Percentiles rank a stretch among this genome's conserved stretches.
phyloP scores from a whole-genome alignment of 2,329 filamentous ascomycete genomes.

The Parascedosporium putredinis region DNA sequence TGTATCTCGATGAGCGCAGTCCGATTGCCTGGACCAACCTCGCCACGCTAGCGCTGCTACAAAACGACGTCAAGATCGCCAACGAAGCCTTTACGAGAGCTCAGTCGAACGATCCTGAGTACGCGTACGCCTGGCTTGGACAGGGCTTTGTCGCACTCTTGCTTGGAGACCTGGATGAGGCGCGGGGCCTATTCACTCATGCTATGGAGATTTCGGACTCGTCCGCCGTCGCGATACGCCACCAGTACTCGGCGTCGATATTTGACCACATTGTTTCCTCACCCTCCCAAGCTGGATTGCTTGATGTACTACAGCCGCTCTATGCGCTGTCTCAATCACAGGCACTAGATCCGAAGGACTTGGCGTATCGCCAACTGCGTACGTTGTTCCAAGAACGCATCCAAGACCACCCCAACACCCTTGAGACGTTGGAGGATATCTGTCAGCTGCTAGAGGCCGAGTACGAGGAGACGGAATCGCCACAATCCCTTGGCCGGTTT shows the following conservation, averaged over 20 bases:
- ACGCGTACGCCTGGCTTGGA: conserved; percentile 85
- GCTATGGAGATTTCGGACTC: conserved; percentile 87
- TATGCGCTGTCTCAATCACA: conserved; percentile 80
- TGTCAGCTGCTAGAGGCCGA: conserved; percentile 64
- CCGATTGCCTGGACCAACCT: conserved; percentile 85
- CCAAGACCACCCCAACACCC: conserved; percentile 54
- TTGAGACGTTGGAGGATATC: conserved; percentile 52
- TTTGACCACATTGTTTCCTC: conserved; percentile 70
- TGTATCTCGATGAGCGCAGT: conserved; percentile 86
- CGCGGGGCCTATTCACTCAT: conserved; percentile 78
- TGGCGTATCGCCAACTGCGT: conserved; percentile 66
- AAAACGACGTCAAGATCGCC: conserved; percentile 75
- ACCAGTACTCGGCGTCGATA: conserved; percentile 67
- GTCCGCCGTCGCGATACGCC: conserved; percentile 60
- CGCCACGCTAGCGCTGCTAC: conserved; percentile 72
- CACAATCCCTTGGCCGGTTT: conserved; percentile 62
- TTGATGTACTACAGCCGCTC: conserved; percentile 69
- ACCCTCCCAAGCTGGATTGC: conserved; percentile 37
- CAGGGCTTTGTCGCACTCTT: conserved; percentile 78
- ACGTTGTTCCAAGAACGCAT: conserved; percentile 76
- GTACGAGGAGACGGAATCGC: conserved; percentile 75
- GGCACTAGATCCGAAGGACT: conserved; percentile 57
- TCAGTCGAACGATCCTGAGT: conserved; percentile 90
- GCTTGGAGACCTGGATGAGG: conserved; percentile 64
- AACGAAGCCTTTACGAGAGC: conserved; percentile 83